Conservation (phyloP, 345 rosid genomes). For the thale cress (Arabidopsis thaliana) region DNA sequence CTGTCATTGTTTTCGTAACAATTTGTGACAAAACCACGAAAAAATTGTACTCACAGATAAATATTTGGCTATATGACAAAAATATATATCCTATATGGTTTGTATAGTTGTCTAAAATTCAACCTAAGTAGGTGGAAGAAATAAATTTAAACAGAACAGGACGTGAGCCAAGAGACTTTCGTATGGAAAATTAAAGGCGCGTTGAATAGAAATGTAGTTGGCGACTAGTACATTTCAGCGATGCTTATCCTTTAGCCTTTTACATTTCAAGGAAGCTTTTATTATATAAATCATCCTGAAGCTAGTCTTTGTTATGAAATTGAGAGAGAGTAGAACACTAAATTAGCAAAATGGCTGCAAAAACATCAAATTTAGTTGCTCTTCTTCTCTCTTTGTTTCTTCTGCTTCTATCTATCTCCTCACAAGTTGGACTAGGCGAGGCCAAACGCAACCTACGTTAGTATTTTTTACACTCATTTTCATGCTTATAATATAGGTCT, state of each 20-base stretch:
- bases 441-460: slow-evolving; percentile 26
- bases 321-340: slow-evolving; percentile 1
- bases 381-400: slow-evolving; percentile 26
- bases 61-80: background rate
- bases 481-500: no score
- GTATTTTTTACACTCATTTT: background rate
- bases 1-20: background rate
- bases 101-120: slow-evolving; percentile 5
- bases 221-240: background rate
- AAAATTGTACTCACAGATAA: background rate
- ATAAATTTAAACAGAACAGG: background rate
- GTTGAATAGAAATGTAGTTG: slow-evolving; percentile 15
- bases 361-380: slow-evolving; percentile 21
- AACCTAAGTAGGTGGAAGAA: background rate
- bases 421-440: slow-evolving; percentile 23
- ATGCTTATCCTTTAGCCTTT: slow-evolving; percentile 4
- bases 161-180: slow-evolving; percentile 8
- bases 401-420: slow-evolving; percentile 1
- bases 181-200: background rate
- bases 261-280: background rate
- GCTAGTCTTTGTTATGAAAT: background rate
- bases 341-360: slow-evolving; percentile 12
- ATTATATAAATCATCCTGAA: background rate
- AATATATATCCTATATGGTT: background rate
- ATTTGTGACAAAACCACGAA: background rate